phyloP scores from a whole-genome alignment of 441 rosid genomes.

The Breynia disticha region DNA sequence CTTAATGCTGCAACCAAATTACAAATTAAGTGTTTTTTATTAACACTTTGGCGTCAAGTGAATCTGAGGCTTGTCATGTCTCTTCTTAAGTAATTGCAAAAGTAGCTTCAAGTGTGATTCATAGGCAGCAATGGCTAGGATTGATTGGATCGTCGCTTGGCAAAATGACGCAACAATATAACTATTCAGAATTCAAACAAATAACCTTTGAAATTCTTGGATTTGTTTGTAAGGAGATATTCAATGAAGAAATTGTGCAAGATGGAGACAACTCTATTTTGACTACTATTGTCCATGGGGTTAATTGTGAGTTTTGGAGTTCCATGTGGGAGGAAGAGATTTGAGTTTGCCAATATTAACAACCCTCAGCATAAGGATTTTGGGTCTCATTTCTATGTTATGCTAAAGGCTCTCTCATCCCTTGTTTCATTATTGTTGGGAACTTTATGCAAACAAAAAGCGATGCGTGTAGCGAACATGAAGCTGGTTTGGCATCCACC shows the following conservation, averaged over 20 bases:
- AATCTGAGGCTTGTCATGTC: conserved; percentile 70
- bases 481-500: too few relatives aligned
- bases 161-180: conserved; percentile 70
- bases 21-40: conserved; percentile 62
- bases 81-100: conserved; percentile 87
- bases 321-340: conserved; percentile 95
- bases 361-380: conserved; percentile 52
- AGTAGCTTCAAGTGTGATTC: conserved; percentile 83
- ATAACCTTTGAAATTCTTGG: conserved; percentile 84
- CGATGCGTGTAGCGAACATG: too few relatives aligned
- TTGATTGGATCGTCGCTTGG: conserved; percentile 57
- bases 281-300: neutral
- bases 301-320: conserved; percentile 54
- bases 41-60: conserved; percentile 65
- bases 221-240: conserved; percentile 82
- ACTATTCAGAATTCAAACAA: conserved; percentile 55
- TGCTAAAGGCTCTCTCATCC: conserved; percentile 64
- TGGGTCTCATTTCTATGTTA: conserved; percentile 47
- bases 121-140: conserved; percentile 83
- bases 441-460: too few relatives aligned
- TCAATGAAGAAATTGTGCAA: conserved; percentile 66
- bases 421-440: too few relatives aligned
- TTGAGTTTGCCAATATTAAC: conserved; percentile 66
- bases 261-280: conserved; percentile 39
- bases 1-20: conserved; percentile 51